Evolutionary conservation across 164 flowering plant species (phyloP), one percentile per base, ranked within the genome.

Genomic region (Berberis thunbergii): DNA sequence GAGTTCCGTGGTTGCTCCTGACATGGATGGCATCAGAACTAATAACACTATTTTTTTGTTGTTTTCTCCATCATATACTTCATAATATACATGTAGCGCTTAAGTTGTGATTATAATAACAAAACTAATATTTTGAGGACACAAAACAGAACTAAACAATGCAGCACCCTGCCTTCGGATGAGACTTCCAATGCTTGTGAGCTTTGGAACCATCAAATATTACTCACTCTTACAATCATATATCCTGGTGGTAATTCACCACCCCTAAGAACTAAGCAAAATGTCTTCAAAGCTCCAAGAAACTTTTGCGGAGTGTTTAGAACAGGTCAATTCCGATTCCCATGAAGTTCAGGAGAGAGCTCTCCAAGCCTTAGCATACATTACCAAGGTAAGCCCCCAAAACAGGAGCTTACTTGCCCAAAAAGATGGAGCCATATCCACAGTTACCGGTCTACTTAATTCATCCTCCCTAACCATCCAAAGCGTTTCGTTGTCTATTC

Each of bases 321-420:
- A 53, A 40, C 69, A 67, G 49, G 57, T 69, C 43, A 62, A 61
- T 10, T 82, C 83, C 8, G 79, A 61, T 12, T 74, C 77, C 44
- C 46, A 2, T 42, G 85, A 78, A 46, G 59, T 44, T 49, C 77
- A 81, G 67, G 57, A 61, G 45, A 78, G 72, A 63, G 82, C 83
- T 52, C 78, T 82, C 6, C 72, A 73, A 57, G 71, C 77, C 43
- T 69, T 83, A 4, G 75, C 68, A 58, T 67, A 77, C 70, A 70
- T 83, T 52, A 85, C 94, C 65, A 81, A 69, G 65, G 81, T 85
- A 48, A 83, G 82, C 73, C 83, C 85, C 7, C 81, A 70, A 12
- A 80, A 83, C 73, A 64, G 88, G 62, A 74, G 65, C 61, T 41
- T 76, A 59, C 59, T 87, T 12, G 84, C 81, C 2, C 80, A 80